Evolutionary conservation across 305 asterid genomes (phyloP).

Genomic region (Solanum chacoense): DNA sequence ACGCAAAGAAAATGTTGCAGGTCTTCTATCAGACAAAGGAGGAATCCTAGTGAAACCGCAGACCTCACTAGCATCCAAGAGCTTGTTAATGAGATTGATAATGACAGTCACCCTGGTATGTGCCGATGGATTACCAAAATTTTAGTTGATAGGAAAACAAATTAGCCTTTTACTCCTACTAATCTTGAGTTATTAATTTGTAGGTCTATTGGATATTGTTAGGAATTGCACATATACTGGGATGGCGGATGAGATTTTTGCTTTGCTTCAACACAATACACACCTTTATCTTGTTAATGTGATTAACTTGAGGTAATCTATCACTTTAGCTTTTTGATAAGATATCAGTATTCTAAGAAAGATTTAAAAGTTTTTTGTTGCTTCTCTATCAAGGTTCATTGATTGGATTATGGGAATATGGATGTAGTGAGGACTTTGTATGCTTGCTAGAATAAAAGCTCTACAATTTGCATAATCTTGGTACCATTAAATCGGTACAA

Average conservation of each 20-base stretch:
- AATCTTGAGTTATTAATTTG: slow-evolving; percentile 8
- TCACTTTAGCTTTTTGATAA: background rate
- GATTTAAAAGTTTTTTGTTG: background rate
- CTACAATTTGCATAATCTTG: background rate
- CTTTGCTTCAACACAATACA: slow-evolving; percentile 77
- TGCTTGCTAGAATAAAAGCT: background rate
- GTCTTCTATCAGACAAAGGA: slow-evolving; percentile 74
- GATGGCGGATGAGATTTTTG: slow-evolving; percentile 89
- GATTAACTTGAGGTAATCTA: slow-evolving; percentile 65
- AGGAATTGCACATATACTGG: slow-evolving; percentile 83
- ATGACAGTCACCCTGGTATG: slow-evolving; percentile 63
- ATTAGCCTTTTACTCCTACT: slow-evolving; percentile 1
- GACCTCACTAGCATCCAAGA: slow-evolving; percentile 90
- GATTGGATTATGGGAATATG: background rate
- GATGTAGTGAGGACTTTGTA: background rate
- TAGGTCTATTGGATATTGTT: slow-evolving; percentile 78
- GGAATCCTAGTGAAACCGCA: slow-evolving; percentile 85
- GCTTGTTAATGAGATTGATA: slow-evolving; percentile 61
- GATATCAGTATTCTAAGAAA: background rate
- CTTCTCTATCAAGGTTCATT: background rate
- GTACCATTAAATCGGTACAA: background rate
- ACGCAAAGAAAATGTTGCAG: slow-evolving; percentile 24
- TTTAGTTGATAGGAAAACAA: background rate
- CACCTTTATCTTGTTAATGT: slow-evolving; percentile 91
- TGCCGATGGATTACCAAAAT: background rate